Conservation (phyloP, 2,329 filamentous ascomycete genomes). For the Xylaria sp. region DNA sequence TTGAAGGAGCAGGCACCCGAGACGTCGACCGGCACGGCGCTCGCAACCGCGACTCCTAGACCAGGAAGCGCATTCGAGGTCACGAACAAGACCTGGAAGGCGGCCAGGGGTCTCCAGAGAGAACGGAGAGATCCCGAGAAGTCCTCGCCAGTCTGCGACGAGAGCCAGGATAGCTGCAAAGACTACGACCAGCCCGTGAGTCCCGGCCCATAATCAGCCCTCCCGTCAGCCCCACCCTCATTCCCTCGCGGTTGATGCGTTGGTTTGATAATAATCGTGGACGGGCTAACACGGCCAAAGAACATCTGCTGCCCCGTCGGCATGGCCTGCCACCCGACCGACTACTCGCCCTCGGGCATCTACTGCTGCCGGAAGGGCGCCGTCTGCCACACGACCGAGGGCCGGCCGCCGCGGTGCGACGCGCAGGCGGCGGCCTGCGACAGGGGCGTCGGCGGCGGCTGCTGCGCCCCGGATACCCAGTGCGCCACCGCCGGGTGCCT, state of each 20-base stretch:
- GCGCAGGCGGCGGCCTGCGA: conserved; percentile 12
- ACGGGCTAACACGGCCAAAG: conserved; percentile 11
- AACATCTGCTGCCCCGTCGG: conserved; percentile 28
- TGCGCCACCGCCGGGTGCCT: conserved; percentile 25
- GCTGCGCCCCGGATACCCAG: conserved; percentile 19
- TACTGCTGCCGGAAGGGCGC: conserved; percentile 24
- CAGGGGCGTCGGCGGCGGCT: conserved; percentile 24
- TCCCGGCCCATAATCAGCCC: not conserved
- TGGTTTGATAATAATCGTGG: not conserved
- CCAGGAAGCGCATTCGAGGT: not conserved
- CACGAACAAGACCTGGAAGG: not conserved
- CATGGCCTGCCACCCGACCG: conserved; percentile 21
- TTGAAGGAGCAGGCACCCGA: conserved; percentile 7
- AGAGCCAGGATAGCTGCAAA: conserved; percentile 19
- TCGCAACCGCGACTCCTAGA: not conserved
- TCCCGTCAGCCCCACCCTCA: not conserved
- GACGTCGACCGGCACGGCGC: not conserved
- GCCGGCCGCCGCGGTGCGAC: conserved; percentile 15
- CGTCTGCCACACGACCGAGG: conserved; percentile 4
- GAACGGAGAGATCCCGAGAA: not conserved
- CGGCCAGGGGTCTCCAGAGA: too few species aligned
- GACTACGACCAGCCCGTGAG: conserved; percentile 19
- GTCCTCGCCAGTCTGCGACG: conserved; percentile 2
- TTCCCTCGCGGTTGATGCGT: not conserved
- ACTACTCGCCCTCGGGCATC: conserved; percentile 26